These are phyloP conservation scores for Bretschneidera sinensis DNA, from an alignment of 345 rosid genomes.

Conservation along the genomic window DNA sequence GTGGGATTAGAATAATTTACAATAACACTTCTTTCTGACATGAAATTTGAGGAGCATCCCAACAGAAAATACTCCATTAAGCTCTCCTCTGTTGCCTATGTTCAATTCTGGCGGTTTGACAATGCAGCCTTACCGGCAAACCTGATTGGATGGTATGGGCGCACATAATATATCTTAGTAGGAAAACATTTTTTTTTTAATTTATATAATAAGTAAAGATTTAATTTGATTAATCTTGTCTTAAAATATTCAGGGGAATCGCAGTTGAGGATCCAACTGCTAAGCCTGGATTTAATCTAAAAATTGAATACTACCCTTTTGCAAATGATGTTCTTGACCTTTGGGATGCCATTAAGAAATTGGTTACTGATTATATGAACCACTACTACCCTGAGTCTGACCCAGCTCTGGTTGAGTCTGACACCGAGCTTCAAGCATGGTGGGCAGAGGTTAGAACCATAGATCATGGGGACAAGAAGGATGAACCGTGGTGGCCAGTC, in stretches of 20 bases:
- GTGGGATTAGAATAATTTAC: too few relatives aligned
- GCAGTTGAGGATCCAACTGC: constrained; percentile 23
- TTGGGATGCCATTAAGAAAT: constrained; percentile 28
- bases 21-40: constrained; percentile 55
- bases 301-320: constrained; percentile 27
- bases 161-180: too few relatives aligned
- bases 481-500: too few relatives aligned
- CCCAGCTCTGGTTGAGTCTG: constrained; percentile 3
- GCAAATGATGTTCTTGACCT: constrained; percentile 28
- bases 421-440: too few relatives aligned
- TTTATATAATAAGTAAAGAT: too few relatives aligned
- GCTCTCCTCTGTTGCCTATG: constrained; percentile 42
- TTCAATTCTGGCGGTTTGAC: constrained; percentile 31
- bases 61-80: constrained; percentile 47
- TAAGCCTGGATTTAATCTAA: constrained; percentile 19
- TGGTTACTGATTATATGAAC: constrained; percentile 25
- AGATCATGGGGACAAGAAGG: too few relatives aligned
- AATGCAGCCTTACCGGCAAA: constrained; percentile 27
- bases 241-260: constrained; percentile 22
- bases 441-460: too few relatives aligned
- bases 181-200: too few relatives aligned
- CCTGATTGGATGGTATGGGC: constrained; percentile 26
- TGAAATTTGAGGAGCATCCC: too few relatives aligned
- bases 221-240: too few relatives aligned
- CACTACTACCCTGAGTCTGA: constrained; percentile 25